Base-by-base conservation (phyloP, 2,329 filamentous ascomycete genomes). In the Trichoderma koningii region DNA sequence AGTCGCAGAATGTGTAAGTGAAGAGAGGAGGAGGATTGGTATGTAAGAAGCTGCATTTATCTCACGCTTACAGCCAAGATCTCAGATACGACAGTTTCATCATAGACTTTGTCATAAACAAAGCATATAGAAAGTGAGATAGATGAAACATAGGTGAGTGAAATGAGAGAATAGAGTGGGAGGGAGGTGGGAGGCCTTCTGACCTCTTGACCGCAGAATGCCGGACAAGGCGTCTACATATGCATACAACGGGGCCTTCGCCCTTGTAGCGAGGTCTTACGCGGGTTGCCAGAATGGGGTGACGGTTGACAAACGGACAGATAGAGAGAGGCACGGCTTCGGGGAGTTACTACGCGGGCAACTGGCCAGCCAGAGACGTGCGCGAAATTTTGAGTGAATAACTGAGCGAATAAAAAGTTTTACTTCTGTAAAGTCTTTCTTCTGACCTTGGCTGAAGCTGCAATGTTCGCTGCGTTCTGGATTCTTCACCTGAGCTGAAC, bases 211-310 rank as follows among this genome's bases (percentile, higher is more conserved):
- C 50, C 41, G 41, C 48, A 47, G 44, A 55, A 63, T 26, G 59
- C 38, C 55, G 45, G 55, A 63, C 63, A 44, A 57, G 50, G 63
- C 56, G 50, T 48, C 15, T 23, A 21, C 30, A 48, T 48, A 65
- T 65, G 63, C 63, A 65, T 65, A 65, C 42, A 26, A 50, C 21
- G 44, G 63, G 63, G 56, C 10, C 48, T 21, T 7, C 19, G 50
- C 52, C 61, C 61, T 63, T 55, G 61, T 63, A 63, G 44, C 50
- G 61, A 56, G 42, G 61, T 56, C 12, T 14, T 10, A 38, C 12
- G 34, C 34, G 34, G 34, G 34, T 38, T 38, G 12, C 34, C 12
- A 14, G 10, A 38, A 38, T 38, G 34, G 34, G 34, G 34, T 38
- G 34, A 38, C 10, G 14, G 7, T 38, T 38, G 34, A 30, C 30